These are phyloP conservation scores for Hypoxylon sp. DNA, from an alignment of 2,329 filamentous ascomycete genomes.

Conservation along the genomic window DNA sequence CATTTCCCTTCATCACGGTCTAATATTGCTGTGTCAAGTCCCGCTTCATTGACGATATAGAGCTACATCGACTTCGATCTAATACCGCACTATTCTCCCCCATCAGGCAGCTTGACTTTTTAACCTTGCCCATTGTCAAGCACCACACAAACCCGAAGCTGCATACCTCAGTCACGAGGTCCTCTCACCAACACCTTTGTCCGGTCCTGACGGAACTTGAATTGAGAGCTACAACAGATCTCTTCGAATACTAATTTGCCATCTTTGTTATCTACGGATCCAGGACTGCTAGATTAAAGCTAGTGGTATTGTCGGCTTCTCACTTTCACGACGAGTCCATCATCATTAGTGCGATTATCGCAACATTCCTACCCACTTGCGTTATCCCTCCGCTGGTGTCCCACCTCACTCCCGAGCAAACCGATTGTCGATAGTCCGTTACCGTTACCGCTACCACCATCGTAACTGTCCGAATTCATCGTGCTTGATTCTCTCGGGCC, in stretches of 20 bases:
- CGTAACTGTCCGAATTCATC: neutral
- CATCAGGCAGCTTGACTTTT: conserved; percentile 8
- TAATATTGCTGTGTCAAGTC: neutral
- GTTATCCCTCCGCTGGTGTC: conserved; percentile 8
- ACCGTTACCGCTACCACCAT: conserved; percentile 9
- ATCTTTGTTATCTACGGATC: conserved; percentile 4
- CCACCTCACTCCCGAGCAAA: conserved; percentile 19
- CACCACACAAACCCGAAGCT: conserved; percentile 11
- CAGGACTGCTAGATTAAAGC: conserved; percentile 1
- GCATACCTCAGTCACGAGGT: conserved; percentile 14
- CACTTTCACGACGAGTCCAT: conserved; percentile 8
- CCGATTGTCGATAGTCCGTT: conserved; percentile 10
- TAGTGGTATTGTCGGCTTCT: conserved; percentile 8
- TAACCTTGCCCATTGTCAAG: conserved; percentile 9
- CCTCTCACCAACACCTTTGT: conserved; percentile 12
- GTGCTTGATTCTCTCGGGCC: conserved; percentile 7
- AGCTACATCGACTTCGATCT: neutral
- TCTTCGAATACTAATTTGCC: conserved; percentile 16
- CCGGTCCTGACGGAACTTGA: conserved; percentile 17
- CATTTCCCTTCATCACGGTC: conserved; percentile 5
- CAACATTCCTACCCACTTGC: conserved; percentile 10
- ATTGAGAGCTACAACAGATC: conserved; percentile 10
- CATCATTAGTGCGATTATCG: conserved; percentile 12
- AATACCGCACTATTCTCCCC: conserved; percentile 3
- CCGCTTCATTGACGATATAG: conserved; percentile 4